Evolutionary conservation across 1,139 yeast species (phyloP).

Genomic region (Nakaseomyces glabratus): DNA sequence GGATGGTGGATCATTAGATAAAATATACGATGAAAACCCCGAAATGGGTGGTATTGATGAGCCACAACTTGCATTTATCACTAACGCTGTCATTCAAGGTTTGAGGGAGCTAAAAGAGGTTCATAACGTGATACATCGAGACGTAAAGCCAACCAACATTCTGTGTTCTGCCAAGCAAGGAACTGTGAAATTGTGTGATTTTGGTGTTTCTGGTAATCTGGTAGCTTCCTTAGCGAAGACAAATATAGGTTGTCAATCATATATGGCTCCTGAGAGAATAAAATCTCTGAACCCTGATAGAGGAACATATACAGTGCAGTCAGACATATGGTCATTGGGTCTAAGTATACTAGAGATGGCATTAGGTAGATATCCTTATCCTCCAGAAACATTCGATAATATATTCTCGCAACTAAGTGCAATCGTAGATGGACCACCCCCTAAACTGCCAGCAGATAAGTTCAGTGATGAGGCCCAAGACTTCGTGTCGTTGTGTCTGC

Average conservation of each 20-base stretch:
- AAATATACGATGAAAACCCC: conserved; percentile 51
- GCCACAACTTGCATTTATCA: conserved; percentile 69
- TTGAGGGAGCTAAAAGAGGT: conserved; percentile 74
- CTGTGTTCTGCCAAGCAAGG: conserved; percentile 69
- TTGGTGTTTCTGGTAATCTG: conserved; percentile 91
- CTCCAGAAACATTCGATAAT: conserved; percentile 84
- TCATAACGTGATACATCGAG: conserved; percentile 92
- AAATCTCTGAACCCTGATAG: conserved; percentile 56
- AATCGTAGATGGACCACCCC: conserved; percentile 94
- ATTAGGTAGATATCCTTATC: conserved; percentile 87
- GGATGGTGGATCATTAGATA: conserved; percentile 96
- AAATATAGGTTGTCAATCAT: conserved; percentile 95
- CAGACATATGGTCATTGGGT: conserved; percentile 95
- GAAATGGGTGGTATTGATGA: conserved; percentile 63
- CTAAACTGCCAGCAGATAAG: conserved; percentile 48
- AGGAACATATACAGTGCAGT: conserved; percentile 81
- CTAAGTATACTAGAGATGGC: conserved; percentile 83
- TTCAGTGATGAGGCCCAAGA: conserved; percentile 72
- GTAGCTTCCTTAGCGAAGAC: conserved; percentile 95
- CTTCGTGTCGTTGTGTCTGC: conserved; percentile 72
- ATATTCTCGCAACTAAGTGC: conserved; percentile 91
- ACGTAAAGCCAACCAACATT: conserved; percentile 94
- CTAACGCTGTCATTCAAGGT: conserved; percentile 76
- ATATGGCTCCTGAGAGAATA: conserved; percentile 98
- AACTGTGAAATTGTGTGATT: conserved; percentile 85